Base-by-base conservation (phyloP, 345 rosid species). In the Eucalyptus tenuipes region DNA sequence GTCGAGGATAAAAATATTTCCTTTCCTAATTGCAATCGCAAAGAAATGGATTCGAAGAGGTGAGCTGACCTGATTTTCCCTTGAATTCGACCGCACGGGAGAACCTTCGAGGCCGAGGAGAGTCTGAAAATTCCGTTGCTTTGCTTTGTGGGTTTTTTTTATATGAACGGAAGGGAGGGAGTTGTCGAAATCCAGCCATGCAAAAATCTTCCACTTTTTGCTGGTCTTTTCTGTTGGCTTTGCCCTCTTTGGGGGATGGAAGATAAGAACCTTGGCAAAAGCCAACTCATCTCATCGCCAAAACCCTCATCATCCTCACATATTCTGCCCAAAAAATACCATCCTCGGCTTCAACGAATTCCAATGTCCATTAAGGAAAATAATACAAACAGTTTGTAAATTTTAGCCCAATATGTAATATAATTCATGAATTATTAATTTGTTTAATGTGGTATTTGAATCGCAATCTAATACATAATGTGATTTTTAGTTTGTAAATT, bases 391-490 rank as follows among this genome's bases (percentile, higher is more conserved):
- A 55, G 0, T 55, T 55, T 24, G 3, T 55, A 24, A 55, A 55
- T 22, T 55, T 55, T 24, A 55, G 2, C 6, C 0, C 2, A 55
- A 24, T 24, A 55, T 55, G 1, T 0, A 55, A 55, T 55, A 2
- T 55, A 0, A 24, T 22, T 24, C 0, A 24, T 55, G 7, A 55
- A 22, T 55, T 55, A 24, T 55, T 4, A 55, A 55, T 55, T 22
- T 55, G 24, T 55, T 10, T 24, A 55, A 24, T 25, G 0, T 10
- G 13, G 1, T 55, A 1, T 25, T 25, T 55, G 1, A 55, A 24
- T 1, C 0, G 6, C 10, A 24, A 55, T 25, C 6, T 1, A 55
- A 24, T 55, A 20, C 1, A 3, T 55, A 55, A 55, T 22, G 7
- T 55, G n/a, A n/a, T n/a, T n/a, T n/a, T n/a, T 55, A 9, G 1